A percentile compares a stretch with the other conserved stretches of the same genome.
Evolutionary conservation across 2,329 filamentous ascomycete genomes (phyloP).

Genomic region (Fusarium sp.): DNA sequence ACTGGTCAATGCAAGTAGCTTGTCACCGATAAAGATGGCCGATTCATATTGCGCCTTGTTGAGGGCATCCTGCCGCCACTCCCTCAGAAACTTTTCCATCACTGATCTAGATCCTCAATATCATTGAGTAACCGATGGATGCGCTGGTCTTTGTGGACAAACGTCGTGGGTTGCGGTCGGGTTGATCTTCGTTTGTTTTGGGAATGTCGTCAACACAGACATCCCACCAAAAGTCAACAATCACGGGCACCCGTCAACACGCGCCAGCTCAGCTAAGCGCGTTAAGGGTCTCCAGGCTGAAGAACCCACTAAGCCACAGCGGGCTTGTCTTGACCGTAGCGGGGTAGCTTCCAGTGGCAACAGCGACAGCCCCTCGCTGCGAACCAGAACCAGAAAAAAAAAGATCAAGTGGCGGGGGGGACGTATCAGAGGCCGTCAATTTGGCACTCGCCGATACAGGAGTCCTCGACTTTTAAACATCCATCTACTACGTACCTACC

Average conservation of each 20-base stretch:
- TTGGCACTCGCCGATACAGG: constrained; percentile 45
- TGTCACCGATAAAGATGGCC: constrained; percentile 96
- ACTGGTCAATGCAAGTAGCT: constrained; percentile 94
- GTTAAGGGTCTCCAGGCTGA: constrained; percentile 33
- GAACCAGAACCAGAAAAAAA: constrained; percentile 7
- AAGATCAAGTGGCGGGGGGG: constrained; percentile 34
- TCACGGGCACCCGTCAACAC: neutral
- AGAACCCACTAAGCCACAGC: constrained; percentile 31
- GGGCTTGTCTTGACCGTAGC: constrained; percentile 41
- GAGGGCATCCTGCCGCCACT: constrained; percentile 93
- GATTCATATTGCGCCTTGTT: constrained; percentile 97
- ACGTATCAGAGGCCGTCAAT: constrained; percentile 42
- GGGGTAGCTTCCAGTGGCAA: constrained; percentile 43
- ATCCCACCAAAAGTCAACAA: constrained; percentile 41
- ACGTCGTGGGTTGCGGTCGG: constrained; percentile 7
- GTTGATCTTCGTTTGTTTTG: constrained; percentile 29
- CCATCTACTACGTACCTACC: neutral
- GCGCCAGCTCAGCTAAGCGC: constrained; percentile 24
- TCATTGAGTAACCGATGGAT: constrained; percentile 5
- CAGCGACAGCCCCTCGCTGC: constrained; percentile 16
- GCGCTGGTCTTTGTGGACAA: neutral
- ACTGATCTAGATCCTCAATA: constrained; percentile 5
- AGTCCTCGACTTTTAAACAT: constrained; percentile 30
- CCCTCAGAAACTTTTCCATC: constrained; percentile 93
- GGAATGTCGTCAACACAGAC: constrained; percentile 28